Base-by-base conservation (phyloP, 106 monocot species). In the Dioscorea dumetorum region DNA sequence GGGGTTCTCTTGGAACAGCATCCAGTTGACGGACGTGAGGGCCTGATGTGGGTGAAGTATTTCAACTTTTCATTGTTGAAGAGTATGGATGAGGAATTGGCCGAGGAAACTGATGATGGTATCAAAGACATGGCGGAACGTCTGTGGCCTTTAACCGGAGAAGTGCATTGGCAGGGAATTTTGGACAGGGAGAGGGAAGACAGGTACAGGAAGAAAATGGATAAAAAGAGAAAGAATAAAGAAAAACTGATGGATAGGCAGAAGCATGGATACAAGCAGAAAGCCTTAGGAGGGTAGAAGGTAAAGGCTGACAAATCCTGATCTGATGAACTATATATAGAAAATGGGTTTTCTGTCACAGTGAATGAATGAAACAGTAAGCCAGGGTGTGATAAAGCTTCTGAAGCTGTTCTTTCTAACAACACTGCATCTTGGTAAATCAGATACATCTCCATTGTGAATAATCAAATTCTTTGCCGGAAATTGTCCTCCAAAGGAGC, bases 41-140 rank as follows among this genome's bases (percentile, higher is more conserved):
- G 81, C 24, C 64, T 61, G 18, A 89, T 92, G 86, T 97, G 97
- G 97, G 68, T 78, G 18, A 86, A 81, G 32, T 97, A 84, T 69
- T 97, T 97, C 60, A 57, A 77, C 61, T 74, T 57, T 22, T 24
- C 80, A 17, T 67, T 97, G 51, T 76, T 97, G 78, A 97, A 89
- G 70, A 72, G 80, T 50, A 97, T 97, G 97, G 97, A 97, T 68
- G 92, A 89, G 78, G 97, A 97, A 74, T 75, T 92, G 63, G 97
- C 97, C 0, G 91, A 97, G 72, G 88, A 88, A 74, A 84, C 91
- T 15, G 91, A 88, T 63, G 97, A 97, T 61, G 64, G 67, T 22
- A 52, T 84, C 48, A 57, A 81, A 66, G 67, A 60, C 12, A 69
- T 24, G 22, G 70, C 72, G 18, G 60, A 41, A 50, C 88, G 91